Base-by-base conservation (phyloP, 768 basidiomycete species). In the Lactifluus volemus region DNA sequence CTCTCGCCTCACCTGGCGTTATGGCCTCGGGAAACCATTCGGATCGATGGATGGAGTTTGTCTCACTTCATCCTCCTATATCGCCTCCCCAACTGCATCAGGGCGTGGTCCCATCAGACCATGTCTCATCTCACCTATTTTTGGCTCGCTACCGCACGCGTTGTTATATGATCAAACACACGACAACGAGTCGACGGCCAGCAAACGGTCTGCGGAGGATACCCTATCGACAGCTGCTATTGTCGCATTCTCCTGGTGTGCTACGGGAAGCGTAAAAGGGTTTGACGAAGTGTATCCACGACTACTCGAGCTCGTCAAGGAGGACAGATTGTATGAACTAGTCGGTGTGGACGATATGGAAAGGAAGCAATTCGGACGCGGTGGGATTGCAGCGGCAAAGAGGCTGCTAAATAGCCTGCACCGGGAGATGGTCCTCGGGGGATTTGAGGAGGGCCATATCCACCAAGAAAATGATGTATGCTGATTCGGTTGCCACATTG, bases 261-360 rank as follows among this genome's bases (percentile, higher is more conserved):
- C 89, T 4, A 82, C 91, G 58, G 97, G 94, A 2, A 94, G 91
- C 15, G 93, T 94, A 66, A 97, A 98, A 73, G 97, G 96, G 19
- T 97, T 96, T 69, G 97, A 99, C 68, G 97, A 99, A 67, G 73
- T 99, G 21, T 98, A 98, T 70, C 96, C 96, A 3, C 96, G 93
- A 71, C 73, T 96, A n/a, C 73, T 99, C 39, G 83, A 97, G 70
- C 77, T 99, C 52, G 97, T 98, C 10, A 77, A 76, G 14, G 97
- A 99, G 71, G 85, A 82, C 68, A 79, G 93, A 63, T 71, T 72
- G 64, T 99, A 99, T 68, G 86, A 90, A 65, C 67, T 89, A 14
- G 84, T 83, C 0, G 80, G 79, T 2, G 71, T 85, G 10, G 70
- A 71, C 39, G 70, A 71, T 42, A 63, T 25, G 12, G 34, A 52